Percentiles rank a stretch among this genome's conserved stretches.
Conservation (phyloP, 306 rosid species). For the Vicia faba region DNA sequence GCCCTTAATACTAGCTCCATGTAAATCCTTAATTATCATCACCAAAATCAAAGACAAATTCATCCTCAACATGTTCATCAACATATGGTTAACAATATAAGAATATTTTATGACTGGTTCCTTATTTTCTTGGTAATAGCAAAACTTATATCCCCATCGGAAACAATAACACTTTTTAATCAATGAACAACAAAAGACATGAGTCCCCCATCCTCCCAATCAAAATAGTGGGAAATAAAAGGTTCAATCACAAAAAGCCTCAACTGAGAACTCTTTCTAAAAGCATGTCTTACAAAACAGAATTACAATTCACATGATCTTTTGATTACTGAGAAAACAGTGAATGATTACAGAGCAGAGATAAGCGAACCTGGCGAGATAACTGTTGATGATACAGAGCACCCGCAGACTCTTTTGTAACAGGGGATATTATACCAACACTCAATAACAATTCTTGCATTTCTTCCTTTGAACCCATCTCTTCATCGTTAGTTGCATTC, state of each 20-base stretch:
- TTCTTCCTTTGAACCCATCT: conserved; percentile 92
- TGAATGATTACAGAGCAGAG: conserved; percentile 6
- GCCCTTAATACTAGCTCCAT: background rate
- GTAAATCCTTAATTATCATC: conserved; percentile 11
- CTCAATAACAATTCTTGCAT: conserved; percentile 95
- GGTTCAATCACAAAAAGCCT: background rate
- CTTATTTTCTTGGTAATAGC: background rate
- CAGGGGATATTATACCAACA: conserved; percentile 93
- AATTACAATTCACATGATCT: conserved; percentile 16
- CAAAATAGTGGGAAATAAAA: conserved; percentile 13
- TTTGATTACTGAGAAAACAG: conserved; percentile 6
- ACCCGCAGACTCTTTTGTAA: conserved; percentile 97
- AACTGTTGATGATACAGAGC: conserved; percentile 92
- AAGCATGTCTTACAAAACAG: background rate
- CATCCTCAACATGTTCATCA: conserved; percentile 6
- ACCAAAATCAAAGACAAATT: conserved; percentile 1
- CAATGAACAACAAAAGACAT: conserved; percentile 18
- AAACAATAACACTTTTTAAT: background rate
- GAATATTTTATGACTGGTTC: background rate
- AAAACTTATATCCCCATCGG: conserved; percentile 1
- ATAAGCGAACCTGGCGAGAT: conserved; percentile 80
- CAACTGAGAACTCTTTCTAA: conserved; percentile 6
- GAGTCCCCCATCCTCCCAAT: too few relatives aligned
- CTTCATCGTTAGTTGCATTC: conserved; percentile 63
- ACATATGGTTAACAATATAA: conserved; percentile 22